Conservation (phyloP, 1,284 basidiomycete species). For the Ustilago hordei region DNA sequence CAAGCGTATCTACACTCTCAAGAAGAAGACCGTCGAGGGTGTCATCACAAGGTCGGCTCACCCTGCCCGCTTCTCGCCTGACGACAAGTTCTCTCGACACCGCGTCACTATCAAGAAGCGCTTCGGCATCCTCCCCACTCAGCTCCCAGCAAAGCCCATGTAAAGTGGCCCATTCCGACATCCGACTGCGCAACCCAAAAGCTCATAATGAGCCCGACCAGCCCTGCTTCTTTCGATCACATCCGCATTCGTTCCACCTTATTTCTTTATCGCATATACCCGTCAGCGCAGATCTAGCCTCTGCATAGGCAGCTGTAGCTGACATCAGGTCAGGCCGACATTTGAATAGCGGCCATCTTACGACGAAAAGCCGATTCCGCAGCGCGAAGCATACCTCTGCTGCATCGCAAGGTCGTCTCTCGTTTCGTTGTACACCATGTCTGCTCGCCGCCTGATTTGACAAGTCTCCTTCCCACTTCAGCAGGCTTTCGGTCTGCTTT, state of each 20-base stretch:
- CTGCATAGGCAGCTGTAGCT: background rate
- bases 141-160: constrained; percentile 61
- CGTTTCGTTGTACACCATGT: background rate
- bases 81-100: constrained; percentile 69
- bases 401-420: background rate
- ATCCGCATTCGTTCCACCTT: background rate
- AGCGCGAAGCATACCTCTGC: background rate
- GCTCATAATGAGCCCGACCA: background rate
- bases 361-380: background rate
- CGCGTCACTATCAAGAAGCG: constrained; percentile 68
- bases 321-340: background rate
- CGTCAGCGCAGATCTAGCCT: constrained; percentile 22
- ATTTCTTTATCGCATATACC: constrained; percentile 31
- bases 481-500: background rate
- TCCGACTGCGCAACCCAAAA: background rate
- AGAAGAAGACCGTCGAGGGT: constrained; percentile 64
- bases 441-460: background rate
- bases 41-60: constrained; percentile 66
- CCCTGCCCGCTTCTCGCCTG: constrained; percentile 68
- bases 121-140: constrained; percentile 65
- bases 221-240: background rate
- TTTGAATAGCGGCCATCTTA: background rate
- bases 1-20: constrained; percentile 69
- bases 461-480: background rate
- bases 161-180: constrained; percentile 14